Evolutionary conservation across 2,329 filamentous ascomycete species (phyloP).

Genomic region (Colletotrichum chrysophilum): DNA sequence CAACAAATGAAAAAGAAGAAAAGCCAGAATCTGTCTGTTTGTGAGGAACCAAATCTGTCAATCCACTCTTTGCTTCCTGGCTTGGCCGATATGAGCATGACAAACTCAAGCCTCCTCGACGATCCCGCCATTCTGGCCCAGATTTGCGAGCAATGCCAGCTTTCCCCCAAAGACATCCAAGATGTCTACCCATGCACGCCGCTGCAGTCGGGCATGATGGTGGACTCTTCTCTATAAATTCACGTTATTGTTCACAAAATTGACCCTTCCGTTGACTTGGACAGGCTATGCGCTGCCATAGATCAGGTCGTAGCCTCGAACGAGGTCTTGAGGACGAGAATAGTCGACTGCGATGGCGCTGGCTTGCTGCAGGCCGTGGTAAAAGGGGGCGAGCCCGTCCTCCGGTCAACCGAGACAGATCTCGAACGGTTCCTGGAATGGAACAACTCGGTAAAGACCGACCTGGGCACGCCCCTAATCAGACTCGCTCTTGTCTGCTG

Average conservation of each 20-base stretch:
- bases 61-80: neutral
- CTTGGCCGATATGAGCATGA: neutral
- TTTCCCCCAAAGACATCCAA: neutral
- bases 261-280: neutral
- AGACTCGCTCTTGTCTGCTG: neutral
- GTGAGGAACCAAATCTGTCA: accelerated
- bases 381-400: neutral
- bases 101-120: neutral
- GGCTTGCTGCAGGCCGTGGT: neutral
- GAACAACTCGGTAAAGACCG: neutral
- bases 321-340: neutral
- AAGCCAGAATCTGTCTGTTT: neutral
- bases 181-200: neutral
- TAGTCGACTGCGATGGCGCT: neutral
- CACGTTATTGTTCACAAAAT: neutral
- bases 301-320: neutral
- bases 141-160: neutral
- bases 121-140: neutral
- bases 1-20: neutral
- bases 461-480: neutral
- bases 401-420: neutral
- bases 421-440: neutral
- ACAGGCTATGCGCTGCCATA: neutral
- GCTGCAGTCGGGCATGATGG: neutral
- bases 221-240: neutral